A percentile compares a stretch with the other conserved stretches of the same genome.
These are phyloP conservation scores for Geotrichum citri-aurantii DNA, from an alignment of 1,139 yeast species.

Conservation along the genomic window DNA sequence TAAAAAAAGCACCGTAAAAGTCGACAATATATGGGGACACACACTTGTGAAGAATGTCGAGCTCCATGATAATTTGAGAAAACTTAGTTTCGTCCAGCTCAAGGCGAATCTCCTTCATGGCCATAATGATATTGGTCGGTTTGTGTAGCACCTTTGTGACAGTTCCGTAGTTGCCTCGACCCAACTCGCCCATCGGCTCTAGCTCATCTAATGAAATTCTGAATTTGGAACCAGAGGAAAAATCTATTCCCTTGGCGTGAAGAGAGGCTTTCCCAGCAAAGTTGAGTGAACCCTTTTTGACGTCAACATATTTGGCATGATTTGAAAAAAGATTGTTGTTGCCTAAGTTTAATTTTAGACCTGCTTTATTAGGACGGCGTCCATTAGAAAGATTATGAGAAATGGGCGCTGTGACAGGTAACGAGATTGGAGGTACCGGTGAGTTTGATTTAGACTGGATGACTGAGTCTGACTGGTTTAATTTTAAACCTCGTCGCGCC, in stretches of 20 bases:
- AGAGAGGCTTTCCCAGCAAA: constrained; percentile 91
- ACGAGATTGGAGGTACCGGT: neutral
- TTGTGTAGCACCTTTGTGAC: constrained; percentile 88
- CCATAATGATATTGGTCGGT: constrained; percentile 92
- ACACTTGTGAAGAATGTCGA: constrained; percentile 88
- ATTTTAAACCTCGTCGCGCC: constrained; percentile 33
- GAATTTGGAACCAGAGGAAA: constrained; percentile 81
- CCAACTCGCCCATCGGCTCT: constrained; percentile 78
- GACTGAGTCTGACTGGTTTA: constrained; percentile 17
- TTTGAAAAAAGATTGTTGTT: constrained; percentile 50
- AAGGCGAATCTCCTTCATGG: constrained; percentile 91
- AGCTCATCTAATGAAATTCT: constrained; percentile 81
- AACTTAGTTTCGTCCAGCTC: constrained; percentile 89
- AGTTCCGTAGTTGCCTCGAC: constrained; percentile 93
- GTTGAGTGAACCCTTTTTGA: constrained; percentile 83
- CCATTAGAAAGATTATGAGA: neutral
- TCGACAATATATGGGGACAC: constrained; percentile 87
- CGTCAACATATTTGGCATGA: constrained; percentile 81
- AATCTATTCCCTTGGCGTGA: constrained; percentile 88
- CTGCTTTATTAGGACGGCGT: constrained; percentile 14
- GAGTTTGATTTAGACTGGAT: neutral
- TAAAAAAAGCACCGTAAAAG: constrained; percentile 94
- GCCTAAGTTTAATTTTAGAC: constrained; percentile 15
- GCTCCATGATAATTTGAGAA: constrained; percentile 90
- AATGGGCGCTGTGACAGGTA: constrained; percentile 6